Evolutionary conservation across 2,329 filamentous ascomycete species (phyloP).

Genomic region (Colletotrichum endophyticum): DNA sequence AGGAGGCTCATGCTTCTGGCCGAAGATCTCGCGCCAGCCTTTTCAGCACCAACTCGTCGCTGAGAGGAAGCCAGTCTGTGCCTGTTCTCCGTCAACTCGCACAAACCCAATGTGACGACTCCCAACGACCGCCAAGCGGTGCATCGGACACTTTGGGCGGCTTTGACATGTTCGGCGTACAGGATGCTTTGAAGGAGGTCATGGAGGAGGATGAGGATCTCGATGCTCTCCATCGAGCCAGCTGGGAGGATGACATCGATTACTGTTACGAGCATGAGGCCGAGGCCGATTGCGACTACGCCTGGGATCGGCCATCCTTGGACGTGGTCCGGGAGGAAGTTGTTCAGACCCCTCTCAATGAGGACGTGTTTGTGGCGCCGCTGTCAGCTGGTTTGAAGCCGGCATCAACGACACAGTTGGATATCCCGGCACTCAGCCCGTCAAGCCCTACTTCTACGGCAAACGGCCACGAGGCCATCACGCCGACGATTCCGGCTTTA

Average conservation of each 20-base stretch:
- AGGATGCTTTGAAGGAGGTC: constrained; percentile 33
- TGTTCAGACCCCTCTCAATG: constrained; percentile 25
- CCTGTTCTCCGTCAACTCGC: constrained; percentile 55
- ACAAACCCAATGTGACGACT: constrained; percentile 27
- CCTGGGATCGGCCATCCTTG: constrained; percentile 65
- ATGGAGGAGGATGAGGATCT: constrained; percentile 27
- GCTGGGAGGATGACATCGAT: constrained; percentile 74
- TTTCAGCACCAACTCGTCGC: constrained; percentile 53
- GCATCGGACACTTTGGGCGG: constrained; percentile 58
- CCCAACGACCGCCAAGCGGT: constrained; percentile 45
- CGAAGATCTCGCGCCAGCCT: constrained; percentile 49
- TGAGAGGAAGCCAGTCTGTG: constrained; percentile 61
- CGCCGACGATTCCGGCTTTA: constrained; percentile 41
- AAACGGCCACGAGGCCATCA: constrained; percentile 47
- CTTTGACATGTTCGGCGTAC: constrained; percentile 43
- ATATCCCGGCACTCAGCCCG: constrained; percentile 55
- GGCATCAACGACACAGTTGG: constrained; percentile 28
- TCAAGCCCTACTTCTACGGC: constrained; percentile 48
- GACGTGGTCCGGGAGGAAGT: constrained; percentile 44
- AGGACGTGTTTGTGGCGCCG: background rate
- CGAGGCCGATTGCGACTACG: constrained; percentile 70
- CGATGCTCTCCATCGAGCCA: constrained; percentile 45
- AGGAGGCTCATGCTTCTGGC: constrained; percentile 50
- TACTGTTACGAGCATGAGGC: constrained; percentile 74
- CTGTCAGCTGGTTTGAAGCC: constrained; percentile 17